These are phyloP conservation scores for Eutrema heterophyllum DNA, from an alignment of 345 rosid genomes.

Conservation along the genomic window DNA sequence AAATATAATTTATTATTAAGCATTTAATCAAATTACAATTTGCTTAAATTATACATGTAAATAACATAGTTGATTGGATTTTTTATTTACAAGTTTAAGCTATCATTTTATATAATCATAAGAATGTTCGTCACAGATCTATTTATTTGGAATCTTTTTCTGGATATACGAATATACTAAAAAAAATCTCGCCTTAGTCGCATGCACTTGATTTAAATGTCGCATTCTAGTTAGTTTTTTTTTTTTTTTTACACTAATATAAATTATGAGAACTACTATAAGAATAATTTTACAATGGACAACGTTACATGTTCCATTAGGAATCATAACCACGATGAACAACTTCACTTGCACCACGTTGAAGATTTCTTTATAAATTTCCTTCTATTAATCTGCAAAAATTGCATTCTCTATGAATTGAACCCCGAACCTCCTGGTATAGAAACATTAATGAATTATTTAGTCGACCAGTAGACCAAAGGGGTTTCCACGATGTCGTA, in stretches of 20 bases:
- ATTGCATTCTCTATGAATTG: no score
- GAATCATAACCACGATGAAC: no score
- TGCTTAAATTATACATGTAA: not conserved
- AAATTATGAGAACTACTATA: no score
- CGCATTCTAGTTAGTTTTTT: no score
- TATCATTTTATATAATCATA: not conserved
- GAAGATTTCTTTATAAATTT: no score
- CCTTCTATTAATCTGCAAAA: accelerated
- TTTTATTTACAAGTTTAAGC: not conserved
- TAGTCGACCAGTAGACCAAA: no score
- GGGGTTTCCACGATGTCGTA: not conserved
- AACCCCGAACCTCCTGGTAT: accelerated
- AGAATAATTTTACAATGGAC: no score
- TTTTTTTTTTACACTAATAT: no score
- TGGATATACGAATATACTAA: conserved; percentile 29
- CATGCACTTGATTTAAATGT: not conserved
- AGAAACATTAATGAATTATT: no score
- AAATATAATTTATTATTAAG: not conserved
- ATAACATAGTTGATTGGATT: not conserved
- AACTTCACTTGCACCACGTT: no score
- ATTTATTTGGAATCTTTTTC: conserved; percentile 19
- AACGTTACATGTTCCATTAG: no score
- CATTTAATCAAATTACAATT: not conserved
- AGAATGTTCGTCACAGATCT: conserved; percentile 4
- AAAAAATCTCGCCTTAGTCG: not conserved